Evolutionary conservation across 257 asterid species (phyloP).

Genomic region (Nicotiana tomentosiformis): DNA sequence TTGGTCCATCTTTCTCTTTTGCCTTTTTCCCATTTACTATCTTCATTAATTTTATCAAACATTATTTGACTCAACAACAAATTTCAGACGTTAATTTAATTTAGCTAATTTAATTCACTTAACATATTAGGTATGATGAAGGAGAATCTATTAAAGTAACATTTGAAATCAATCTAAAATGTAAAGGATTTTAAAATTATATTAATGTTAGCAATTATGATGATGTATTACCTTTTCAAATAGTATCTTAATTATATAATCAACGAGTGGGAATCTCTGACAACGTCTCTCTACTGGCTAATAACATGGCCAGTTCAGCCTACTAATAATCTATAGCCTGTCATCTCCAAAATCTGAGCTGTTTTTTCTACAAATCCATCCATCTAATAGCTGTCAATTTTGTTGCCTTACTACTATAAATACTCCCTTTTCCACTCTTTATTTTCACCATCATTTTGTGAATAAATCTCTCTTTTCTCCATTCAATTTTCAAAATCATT

Average conservation of each 20-base stretch:
- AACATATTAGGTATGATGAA: no score
- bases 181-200: no score
- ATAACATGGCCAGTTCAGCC: neutral
- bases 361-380: neutral
- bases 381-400: neutral
- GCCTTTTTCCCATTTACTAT: no score
- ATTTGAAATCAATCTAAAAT: no score
- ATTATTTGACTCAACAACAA: no score
- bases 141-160: no score
- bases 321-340: neutral
- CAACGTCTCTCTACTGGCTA: neutral
- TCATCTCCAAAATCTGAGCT: neutral
- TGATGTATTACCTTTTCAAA: neutral
- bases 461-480: neutral
- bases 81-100: no score
- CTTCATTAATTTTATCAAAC: no score
- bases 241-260: neutral
- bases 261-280: neutral
- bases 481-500: neutral
- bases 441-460: neutral
- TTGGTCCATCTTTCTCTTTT: no score
- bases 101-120: no score
- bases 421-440: neutral
- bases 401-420: neutral
- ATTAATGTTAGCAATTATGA: neutral